Conservation (phyloP, 345 rosid species). For the Raphanus raphanistrum region DNA sequence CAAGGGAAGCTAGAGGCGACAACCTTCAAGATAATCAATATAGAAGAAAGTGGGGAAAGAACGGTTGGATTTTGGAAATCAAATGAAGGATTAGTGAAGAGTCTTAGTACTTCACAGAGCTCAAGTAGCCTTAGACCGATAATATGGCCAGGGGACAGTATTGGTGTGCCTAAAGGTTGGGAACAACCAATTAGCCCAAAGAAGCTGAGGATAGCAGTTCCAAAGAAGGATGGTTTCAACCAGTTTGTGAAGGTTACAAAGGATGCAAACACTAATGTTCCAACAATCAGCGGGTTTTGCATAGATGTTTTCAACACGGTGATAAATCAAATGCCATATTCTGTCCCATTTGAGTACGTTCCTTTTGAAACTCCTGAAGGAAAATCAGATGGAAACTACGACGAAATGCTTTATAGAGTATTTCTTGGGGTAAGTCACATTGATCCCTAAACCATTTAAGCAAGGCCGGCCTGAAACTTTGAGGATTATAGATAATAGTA, state of each 20-base stretch:
- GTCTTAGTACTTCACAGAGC: background rate
- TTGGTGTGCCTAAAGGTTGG: conserved; percentile 48
- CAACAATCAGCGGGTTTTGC: conserved; percentile 39
- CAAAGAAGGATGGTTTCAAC: conserved; percentile 44
- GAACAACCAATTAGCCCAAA: conserved; percentile 45
- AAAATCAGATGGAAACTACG: conserved; percentile 30
- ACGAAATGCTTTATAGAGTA: conserved; percentile 50
- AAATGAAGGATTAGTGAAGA: conserved; percentile 33
- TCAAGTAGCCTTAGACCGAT: conserved; percentile 23
- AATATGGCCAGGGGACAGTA: conserved; percentile 37
- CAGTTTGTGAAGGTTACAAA: conserved; percentile 42
- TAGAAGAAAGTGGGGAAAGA: conserved; percentile 44
- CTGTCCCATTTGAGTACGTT: conserved; percentile 42
- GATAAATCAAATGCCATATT: conserved; percentile 47
- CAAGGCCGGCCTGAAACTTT: background rate
- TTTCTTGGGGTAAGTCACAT: conserved; percentile 42
- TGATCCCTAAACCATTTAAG: background rate
- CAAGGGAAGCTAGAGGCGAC: conserved; percentile 40
- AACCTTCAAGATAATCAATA: conserved; percentile 49
- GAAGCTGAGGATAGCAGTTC: conserved; percentile 52
- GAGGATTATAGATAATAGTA: too few species aligned
- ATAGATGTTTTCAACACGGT: conserved; percentile 49
- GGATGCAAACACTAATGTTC: conserved; percentile 25
- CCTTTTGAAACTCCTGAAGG: conserved; percentile 41
- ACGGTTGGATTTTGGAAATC: conserved; percentile 55